These are phyloP conservation scores for Oryza glumipatula DNA, from an alignment of 176 grass and related monocot genomes.

Conservation along the genomic window DNA sequence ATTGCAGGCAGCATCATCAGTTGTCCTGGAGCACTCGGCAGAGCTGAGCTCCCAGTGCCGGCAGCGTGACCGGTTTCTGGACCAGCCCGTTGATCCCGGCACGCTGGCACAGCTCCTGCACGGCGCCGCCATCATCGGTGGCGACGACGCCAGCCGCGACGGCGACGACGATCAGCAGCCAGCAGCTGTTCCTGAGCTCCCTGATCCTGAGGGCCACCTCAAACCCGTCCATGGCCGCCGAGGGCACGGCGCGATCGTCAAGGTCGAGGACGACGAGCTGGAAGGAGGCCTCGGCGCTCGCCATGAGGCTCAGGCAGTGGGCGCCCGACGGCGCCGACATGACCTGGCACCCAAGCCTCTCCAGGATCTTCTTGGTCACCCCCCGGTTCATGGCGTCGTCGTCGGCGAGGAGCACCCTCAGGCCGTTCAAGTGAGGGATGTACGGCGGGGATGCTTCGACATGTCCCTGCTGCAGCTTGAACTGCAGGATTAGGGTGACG, in stretches of 20 bases:
- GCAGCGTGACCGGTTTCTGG: constrained; percentile 33
- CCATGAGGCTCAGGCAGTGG: constrained; percentile 13
- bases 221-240: not conserved
- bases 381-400: constrained; percentile 8
- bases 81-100: constrained; percentile 28
- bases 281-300: not conserved
- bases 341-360: constrained; percentile 42
- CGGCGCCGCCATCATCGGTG: not conserved
- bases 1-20: not conserved
- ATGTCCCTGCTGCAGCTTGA: constrained; percentile 13
- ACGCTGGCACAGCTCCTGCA: constrained; percentile 22
- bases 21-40: not conserved
- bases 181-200: constrained; percentile 30
- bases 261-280: constrained; percentile 35
- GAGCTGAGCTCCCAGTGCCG: constrained; percentile 11
- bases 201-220: constrained; percentile 31
- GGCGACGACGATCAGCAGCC: constrained; percentile 19
- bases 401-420: constrained; percentile 29
- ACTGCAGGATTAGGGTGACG: constrained; percentile 19
- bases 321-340: not conserved
- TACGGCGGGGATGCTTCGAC: not conserved
- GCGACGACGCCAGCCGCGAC: not conserved
- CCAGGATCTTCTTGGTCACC: constrained; percentile 39
- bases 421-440: constrained; percentile 22
- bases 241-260: not conserved